Evolutionary conservation across 768 basidiomycete genomes (phyloP).

Genomic region (Leucocoprinus sp.): DNA sequence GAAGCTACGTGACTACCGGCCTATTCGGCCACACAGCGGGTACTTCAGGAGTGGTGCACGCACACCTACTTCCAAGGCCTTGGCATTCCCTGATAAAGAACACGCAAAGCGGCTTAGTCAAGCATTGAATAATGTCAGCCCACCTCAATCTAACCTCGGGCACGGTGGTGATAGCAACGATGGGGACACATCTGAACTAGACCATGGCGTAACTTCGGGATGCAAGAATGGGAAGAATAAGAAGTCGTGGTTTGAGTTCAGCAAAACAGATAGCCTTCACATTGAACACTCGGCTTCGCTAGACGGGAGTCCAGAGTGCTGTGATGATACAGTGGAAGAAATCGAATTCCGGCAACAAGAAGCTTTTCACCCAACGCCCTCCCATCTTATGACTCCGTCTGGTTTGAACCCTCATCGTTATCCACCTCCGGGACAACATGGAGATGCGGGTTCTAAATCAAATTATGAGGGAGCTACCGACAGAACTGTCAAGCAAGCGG

Average conservation of each 20-base stretch:
- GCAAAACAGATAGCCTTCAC: not conserved
- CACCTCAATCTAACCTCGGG: conserved; percentile 12
- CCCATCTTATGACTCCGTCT: conserved; percentile 14
- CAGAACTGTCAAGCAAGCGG: conserved; percentile 45
- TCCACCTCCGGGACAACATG: conserved; percentile 22
- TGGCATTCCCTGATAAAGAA: conserved; percentile 38
- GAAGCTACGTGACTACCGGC: conserved; percentile 56
- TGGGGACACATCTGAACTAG: conserved; percentile 13
- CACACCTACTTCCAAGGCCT: conserved; percentile 25
- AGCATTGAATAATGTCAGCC: conserved; percentile 21
- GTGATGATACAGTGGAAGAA: conserved; percentile 9
- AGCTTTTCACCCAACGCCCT: not conserved
- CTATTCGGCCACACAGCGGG: conserved; percentile 25
- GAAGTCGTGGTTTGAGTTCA: conserved; percentile 6
- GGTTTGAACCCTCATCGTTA: conserved; percentile 29
- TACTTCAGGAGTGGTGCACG: conserved; percentile 29
- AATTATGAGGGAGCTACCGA: conserved; percentile 24
- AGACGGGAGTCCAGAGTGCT: not conserved
- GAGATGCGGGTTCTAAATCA: conserved; percentile 17
- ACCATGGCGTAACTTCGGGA: conserved; percentile 13
- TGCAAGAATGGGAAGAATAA: conserved; percentile 14
- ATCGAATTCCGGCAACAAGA: conserved; percentile 13
- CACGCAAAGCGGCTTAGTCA: conserved; percentile 27
- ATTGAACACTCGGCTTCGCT: not conserved
- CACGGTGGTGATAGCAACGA: conserved; percentile 17